Conservation (phyloP, 169 alveolate genomes). For the Cryptosporidium ubiquitum region DNA sequence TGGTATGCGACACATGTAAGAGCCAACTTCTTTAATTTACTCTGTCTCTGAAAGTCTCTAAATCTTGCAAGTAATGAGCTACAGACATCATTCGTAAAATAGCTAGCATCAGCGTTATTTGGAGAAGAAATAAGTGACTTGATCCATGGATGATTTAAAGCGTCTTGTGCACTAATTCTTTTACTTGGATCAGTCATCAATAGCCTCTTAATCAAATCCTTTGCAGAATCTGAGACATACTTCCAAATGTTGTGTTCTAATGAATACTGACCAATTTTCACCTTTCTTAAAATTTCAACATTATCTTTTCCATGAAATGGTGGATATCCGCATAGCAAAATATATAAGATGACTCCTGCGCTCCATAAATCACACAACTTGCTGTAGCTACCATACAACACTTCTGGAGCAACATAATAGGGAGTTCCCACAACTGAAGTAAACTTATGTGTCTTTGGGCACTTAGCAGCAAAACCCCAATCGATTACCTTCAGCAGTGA, state of each 20-base stretch:
- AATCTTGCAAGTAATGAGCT: conserved; percentile 84
- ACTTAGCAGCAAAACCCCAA: conserved; percentile 93
- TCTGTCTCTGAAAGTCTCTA: conserved; percentile 87
- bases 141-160: conserved; percentile 93
- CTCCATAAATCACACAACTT: conserved; percentile 95
- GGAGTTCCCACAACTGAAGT: conserved; percentile 92
- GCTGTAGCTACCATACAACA: conserved; percentile 90
- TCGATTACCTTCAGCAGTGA: conserved; percentile 93
- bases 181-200: conserved; percentile 87
- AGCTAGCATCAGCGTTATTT: conserved; percentile 14
- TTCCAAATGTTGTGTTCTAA: conserved; percentile 91
- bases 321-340: conserved; percentile 87
- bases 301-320: conserved; percentile 91
- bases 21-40: conserved; percentile 91
- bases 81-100: conserved; percentile 65
- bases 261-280: conserved; percentile 86
- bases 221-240: conserved; percentile 87
- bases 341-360: conserved; percentile 91
- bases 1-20: conserved; percentile 94
- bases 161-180: conserved; percentile 90
- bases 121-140: conserved; percentile 76
- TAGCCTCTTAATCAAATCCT: conserved; percentile 86
- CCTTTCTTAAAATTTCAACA: conserved; percentile 85
- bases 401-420: conserved; percentile 97
- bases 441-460: conserved; percentile 87